Conservation (phyloP, 495 filamentous ascomycete genomes). For the Aspergillus kassunensis region DNA sequence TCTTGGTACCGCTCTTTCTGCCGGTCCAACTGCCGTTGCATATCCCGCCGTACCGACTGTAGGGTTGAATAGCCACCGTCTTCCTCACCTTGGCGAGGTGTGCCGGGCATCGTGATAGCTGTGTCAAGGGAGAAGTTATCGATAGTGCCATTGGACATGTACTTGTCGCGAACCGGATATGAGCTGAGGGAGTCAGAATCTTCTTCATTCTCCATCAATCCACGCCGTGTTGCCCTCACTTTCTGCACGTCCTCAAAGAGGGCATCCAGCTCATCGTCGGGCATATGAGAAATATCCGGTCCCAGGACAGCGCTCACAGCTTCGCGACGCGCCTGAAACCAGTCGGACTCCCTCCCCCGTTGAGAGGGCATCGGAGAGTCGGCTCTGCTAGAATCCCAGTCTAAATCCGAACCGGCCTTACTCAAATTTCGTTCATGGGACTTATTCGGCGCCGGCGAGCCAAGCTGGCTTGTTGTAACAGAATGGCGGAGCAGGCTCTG, state of each 20-base stretch:
- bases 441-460: slow-evolving; percentile 62
- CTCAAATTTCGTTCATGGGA: slow-evolving; percentile 76
- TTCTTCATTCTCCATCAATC: slow-evolving; percentile 68
- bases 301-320: slow-evolving; percentile 86
- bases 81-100: slow-evolving; percentile 72
- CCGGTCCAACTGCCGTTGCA: slow-evolving; percentile 82
- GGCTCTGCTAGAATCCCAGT: slow-evolving; percentile 65
- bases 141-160: slow-evolving; percentile 90
- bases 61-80: slow-evolving; percentile 65
- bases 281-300: slow-evolving; percentile 80
- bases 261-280: slow-evolving; percentile 92
- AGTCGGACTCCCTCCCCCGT: slow-evolving; percentile 79
- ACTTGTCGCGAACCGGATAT: slow-evolving; percentile 88
- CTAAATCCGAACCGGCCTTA: slow-evolving; percentile 66
- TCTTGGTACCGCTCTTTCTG: slow-evolving; percentile 79
- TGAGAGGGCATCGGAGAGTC: slow-evolving; percentile 73
- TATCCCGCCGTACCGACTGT: slow-evolving; percentile 72
- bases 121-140: slow-evolving; percentile 98
- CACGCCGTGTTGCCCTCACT: slow-evolving; percentile 76
- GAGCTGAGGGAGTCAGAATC: slow-evolving; percentile 87
- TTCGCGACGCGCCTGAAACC: slow-evolving; percentile 91
- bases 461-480: slow-evolving; percentile 75
- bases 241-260: slow-evolving; percentile 93
- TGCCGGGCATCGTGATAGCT: slow-evolving; percentile 86
- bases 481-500: slow-evolving; percentile 86